Evolutionary conservation across 805 yeast species (phyloP), one percentile per base, ranked within the genome.

Genomic region (Pichia rugopelliculosa): DNA sequence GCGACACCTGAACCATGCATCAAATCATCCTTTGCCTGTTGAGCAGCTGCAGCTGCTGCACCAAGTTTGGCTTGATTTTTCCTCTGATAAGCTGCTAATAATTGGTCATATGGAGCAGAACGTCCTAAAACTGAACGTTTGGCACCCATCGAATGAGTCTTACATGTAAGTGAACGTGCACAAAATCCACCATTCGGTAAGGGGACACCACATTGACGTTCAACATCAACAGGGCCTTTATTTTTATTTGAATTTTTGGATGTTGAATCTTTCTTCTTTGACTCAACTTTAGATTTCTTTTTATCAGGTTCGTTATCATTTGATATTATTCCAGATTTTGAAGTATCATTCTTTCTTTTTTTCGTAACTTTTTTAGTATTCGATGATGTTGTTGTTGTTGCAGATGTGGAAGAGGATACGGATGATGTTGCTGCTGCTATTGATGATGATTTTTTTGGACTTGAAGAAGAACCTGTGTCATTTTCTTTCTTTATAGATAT

Each of bases 81-180:
- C 57, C 89, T 82, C 68, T 93, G 99, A 61, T 91, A 90, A 17
- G 88, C 90, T 20, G 90, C 88, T 47, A 93, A 71, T 45, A 93
- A 70, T 25, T 80, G 81, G 64, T 93, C 99, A 67, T 89, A 93
- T 0, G 96, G 89, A 8, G 93, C 90, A 33, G 95, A 82, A 57
- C 99, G 76, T 11, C 99, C 99, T 17, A 79, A 81, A 20, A 93
- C 99, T 0, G 96, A 90, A 57, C 99, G 77, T 59, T 93, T 93
- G 24, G 97, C 96, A 30, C 97, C 97, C 96, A 93, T 90, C 1
- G 98, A 87, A 66, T 93, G 99, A 0, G 97, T 89, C 62, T 93
- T 93, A 74, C 99, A 93, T 0, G 99, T 93, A 51, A 93, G 72
- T 0, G 97, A 89, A 44, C 99, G 75, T 5, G 97, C 97, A 72